These are phyloP conservation scores for Filosporella fistucella DNA, from an alignment of 495 filamentous ascomycete species.

Conservation along the genomic window DNA sequence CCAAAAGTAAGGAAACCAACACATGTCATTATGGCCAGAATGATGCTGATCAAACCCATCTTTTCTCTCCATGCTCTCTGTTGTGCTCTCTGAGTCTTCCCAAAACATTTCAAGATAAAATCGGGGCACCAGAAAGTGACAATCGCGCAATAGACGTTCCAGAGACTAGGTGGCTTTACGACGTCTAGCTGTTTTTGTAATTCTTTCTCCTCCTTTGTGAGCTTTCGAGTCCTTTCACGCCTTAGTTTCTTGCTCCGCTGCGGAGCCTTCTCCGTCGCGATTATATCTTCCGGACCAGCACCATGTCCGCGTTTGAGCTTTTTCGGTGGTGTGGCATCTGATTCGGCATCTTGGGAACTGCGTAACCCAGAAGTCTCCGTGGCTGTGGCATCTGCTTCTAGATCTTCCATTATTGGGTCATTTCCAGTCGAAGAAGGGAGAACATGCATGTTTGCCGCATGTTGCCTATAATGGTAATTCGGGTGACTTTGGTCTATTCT, in stretches of 20 bases:
- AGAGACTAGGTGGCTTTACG: slow-evolving; percentile 77
- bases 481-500: slow-evolving; percentile 79
- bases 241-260: slow-evolving; percentile 33
- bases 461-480: slow-evolving; percentile 90
- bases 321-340: slow-evolving; percentile 38
- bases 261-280: slow-evolving; percentile 16
- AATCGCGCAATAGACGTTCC: slow-evolving; percentile 91
- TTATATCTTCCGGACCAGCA: slow-evolving; percentile 24
- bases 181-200: slow-evolving; percentile 54
- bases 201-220: slow-evolving; percentile 57
- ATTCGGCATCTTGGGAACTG: slow-evolving; percentile 22
- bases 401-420: slow-evolving; percentile 75
- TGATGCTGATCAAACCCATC: slow-evolving; percentile 94
- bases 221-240: slow-evolving; percentile 35
- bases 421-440: slow-evolving; percentile 87
- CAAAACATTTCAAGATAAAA: slow-evolving; percentile 76
- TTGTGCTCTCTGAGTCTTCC: slow-evolving; percentile 82
- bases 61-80: slow-evolving; percentile 97
- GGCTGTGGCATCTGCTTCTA: slow-evolving; percentile 34
- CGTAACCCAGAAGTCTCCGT: slow-evolving; percentile 22
- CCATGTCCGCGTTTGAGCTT: slow-evolving; percentile 31
- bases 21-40: slow-evolving; percentile 78
- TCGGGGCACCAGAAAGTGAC: slow-evolving; percentile 95
- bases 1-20: slow-evolving; percentile 98
- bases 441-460: slow-evolving; percentile 84